phyloP scores from a whole-genome alignment of 163 green algal species.

The Volvox carteri region DNA sequence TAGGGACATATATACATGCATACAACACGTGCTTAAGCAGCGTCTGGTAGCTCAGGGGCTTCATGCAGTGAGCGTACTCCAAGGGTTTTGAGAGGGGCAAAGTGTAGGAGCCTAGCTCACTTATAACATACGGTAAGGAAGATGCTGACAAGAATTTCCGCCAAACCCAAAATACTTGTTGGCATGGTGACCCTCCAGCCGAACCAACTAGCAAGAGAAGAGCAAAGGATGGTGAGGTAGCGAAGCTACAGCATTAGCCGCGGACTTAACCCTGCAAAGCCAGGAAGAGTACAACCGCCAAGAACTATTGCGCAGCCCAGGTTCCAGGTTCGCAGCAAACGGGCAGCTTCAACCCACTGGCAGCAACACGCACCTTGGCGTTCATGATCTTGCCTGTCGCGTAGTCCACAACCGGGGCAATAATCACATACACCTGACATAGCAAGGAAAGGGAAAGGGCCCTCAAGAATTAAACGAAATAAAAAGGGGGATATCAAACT shows the following conservation, averaged over 20 bases:
- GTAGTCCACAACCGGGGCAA: conserved; percentile 47
- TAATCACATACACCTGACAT: conserved; percentile 38
- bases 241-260: background rate
- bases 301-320: background rate
- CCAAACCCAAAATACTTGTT: too few relatives aligned
- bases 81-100: too few relatives aligned
- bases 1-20: background rate
- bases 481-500: background rate
- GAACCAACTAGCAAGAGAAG: background rate
- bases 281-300: background rate
- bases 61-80: too few relatives aligned
- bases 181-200: too few relatives aligned
- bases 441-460: background rate
- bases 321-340: background rate
- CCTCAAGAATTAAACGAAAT: background rate
- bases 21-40: background rate
- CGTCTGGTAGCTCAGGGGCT: background rate
- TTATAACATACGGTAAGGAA: too few relatives aligned
- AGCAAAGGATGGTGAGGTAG: background rate
- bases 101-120: too few relatives aligned
- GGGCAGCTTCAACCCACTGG: background rate
- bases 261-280: background rate
- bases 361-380: conserved; percentile 6
- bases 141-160: too few relatives aligned
- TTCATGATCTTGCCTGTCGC: conserved; percentile 29